Evolutionary conservation across 805 yeast species (phyloP).

Genomic region (Lachancea cidri): DNA sequence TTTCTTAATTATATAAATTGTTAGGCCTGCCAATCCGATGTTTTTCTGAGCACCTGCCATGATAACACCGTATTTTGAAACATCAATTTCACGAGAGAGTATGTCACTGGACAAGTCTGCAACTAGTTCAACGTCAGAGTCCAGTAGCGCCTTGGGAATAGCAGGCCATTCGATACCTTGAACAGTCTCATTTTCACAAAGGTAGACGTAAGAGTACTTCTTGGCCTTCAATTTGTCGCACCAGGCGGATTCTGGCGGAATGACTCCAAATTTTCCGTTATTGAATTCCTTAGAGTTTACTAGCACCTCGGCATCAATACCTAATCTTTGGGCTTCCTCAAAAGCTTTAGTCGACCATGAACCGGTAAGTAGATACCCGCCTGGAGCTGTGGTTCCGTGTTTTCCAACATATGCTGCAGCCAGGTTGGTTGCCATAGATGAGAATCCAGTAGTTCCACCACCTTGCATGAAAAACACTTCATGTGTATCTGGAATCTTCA

Average conservation of each 20-base stretch:
- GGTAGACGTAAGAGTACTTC: slow-evolving; percentile 77
- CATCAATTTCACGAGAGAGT: slow-evolving; percentile 73
- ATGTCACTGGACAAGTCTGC: slow-evolving; percentile 95
- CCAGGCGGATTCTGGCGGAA: slow-evolving; percentile 70
- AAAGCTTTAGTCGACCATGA: slow-evolving; percentile 86
- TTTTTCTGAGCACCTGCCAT: slow-evolving; percentile 99
- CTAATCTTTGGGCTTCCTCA: slow-evolving; percentile 84
- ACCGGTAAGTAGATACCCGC: slow-evolving; percentile 88
- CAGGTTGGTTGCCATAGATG: slow-evolving; percentile 79
- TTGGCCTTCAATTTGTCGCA: slow-evolving; percentile 36
- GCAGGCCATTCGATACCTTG: slow-evolving; percentile 81
- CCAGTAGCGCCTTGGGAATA: slow-evolving; percentile 44
- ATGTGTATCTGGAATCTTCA: slow-evolving; percentile 83
- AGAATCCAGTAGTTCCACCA: slow-evolving; percentile 96
- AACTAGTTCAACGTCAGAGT: slow-evolving; percentile 71
- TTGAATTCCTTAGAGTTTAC: slow-evolving; percentile 53
- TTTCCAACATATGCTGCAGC: slow-evolving; percentile 67
- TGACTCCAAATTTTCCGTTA: slow-evolving; percentile 54
- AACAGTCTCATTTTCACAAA: slow-evolving; percentile 97
- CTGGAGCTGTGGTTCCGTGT: slow-evolving; percentile 70
- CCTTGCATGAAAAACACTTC: slow-evolving; percentile 96
- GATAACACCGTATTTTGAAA: slow-evolving; percentile 78
- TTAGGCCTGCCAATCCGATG: slow-evolving; percentile 93
- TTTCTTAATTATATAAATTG: slow-evolving; percentile 86
- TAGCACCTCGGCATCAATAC: slow-evolving; percentile 65